Conservation (phyloP, 2,329 filamentous ascomycete species). For the Trichophyton equinum region DNA sequence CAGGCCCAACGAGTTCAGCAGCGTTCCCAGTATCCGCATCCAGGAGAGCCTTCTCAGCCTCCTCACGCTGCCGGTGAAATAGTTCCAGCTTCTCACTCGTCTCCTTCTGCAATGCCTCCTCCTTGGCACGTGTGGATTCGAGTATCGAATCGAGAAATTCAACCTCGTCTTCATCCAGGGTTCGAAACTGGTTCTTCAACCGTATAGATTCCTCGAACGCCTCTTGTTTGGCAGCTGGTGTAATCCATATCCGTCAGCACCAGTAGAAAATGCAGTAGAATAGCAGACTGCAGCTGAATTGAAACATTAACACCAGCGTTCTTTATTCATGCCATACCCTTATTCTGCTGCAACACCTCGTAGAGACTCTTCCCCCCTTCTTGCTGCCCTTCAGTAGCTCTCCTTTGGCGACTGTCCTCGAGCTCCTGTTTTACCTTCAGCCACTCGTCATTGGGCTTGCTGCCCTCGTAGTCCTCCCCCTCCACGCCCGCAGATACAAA, state of each 20-base stretch:
- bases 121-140: constrained; percentile 44
- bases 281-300: background rate
- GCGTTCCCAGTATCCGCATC: constrained; percentile 26
- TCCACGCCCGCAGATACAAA: constrained; percentile 35
- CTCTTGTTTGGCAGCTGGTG: constrained; percentile 38
- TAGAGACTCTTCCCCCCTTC: constrained; percentile 38
- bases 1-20: constrained; percentile 13
- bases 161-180: constrained; percentile 40
- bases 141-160: constrained; percentile 44
- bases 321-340: constrained; percentile 26
- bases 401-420: constrained; percentile 34
- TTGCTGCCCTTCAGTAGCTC: constrained; percentile 41
- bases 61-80: constrained; percentile 48
- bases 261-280: background rate
- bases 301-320: background rate
- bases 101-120: constrained; percentile 45
- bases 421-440: constrained; percentile 32
- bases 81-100: constrained; percentile 46
- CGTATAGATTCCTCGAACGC: constrained; percentile 40
- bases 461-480: constrained; percentile 23
- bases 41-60: constrained; percentile 40
- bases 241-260: background rate
- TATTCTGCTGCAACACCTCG: constrained; percentile 38
- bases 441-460: constrained; percentile 33
- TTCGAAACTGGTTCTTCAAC: constrained; percentile 40